These are phyloP conservation scores for Aquilaria yunnanensis DNA, from an alignment of 345 rosid genomes.

Conservation along the genomic window DNA sequence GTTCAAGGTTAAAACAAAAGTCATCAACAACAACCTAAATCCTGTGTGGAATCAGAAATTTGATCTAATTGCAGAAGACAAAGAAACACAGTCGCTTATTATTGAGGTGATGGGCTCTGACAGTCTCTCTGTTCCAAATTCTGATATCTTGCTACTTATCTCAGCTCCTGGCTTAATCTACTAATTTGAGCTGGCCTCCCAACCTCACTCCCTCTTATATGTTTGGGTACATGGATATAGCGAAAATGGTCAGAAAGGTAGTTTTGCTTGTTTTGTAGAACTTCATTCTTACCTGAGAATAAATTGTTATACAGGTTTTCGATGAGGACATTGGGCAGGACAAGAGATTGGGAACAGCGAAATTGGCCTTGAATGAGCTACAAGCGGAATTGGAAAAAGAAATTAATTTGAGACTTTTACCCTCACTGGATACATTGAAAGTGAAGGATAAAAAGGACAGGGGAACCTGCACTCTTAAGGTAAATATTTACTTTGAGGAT, in stretches of 20 bases:
- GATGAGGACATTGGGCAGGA: slow-evolving; percentile 91
- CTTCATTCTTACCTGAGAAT: too few species aligned
- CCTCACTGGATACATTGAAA: slow-evolving; percentile 78
- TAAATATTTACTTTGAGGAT: slow-evolving; percentile 11
- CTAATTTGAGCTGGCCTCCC: too few species aligned
- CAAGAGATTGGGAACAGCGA: slow-evolving; percentile 69
- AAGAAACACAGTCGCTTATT: slow-evolving; percentile 78
- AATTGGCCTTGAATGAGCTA: slow-evolving; percentile 52
- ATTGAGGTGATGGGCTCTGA: slow-evolving; percentile 50
- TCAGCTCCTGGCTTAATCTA: neutral
- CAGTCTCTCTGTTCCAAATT: neutral
- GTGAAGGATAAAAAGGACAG: slow-evolving; percentile 88
- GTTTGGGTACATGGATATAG: too few species aligned
- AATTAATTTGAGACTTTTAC: slow-evolving; percentile 53
- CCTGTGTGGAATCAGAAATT: slow-evolving; percentile 83
- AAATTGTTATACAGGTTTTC: slow-evolving; percentile 43
- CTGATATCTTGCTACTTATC: neutral
- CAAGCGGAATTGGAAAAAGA: slow-evolving; percentile 41
- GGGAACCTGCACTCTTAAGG: slow-evolving; percentile 79
- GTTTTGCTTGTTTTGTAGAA: too few species aligned
- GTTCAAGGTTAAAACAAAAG: slow-evolving; percentile 75
- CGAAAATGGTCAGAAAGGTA: too few species aligned
- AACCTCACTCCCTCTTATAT: too few species aligned
- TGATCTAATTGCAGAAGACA: slow-evolving; percentile 86
- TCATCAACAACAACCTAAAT: slow-evolving; percentile 75